Conservation (phyloP, 805 yeast genomes). For the Yarrowia sp. region DNA sequence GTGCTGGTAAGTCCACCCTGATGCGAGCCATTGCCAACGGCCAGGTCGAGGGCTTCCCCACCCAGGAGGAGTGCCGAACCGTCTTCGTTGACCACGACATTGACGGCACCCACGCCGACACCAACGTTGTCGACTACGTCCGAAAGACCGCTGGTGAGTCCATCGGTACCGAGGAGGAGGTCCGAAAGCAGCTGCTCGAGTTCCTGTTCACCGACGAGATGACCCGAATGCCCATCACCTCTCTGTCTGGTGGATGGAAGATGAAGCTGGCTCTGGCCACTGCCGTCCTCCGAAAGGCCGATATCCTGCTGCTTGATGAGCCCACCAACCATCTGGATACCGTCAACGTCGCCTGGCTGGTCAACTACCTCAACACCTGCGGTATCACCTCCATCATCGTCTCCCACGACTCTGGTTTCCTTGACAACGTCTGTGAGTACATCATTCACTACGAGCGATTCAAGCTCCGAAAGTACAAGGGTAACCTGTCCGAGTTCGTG, state of each 20-base stretch:
- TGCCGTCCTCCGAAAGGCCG: conserved; percentile 98
- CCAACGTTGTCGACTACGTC: conserved; percentile 91
- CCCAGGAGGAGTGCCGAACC: conserved; percentile 98
- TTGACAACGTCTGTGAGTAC: conserved; percentile 95
- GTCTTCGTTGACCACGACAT: conserved; percentile 99
- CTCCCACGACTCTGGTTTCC: conserved; percentile 99
- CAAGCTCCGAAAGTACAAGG: conserved; percentile 99
- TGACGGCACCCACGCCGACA: conserved; percentile 96
- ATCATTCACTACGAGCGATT: conserved; percentile 99
- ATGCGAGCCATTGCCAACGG: conserved; percentile 98
- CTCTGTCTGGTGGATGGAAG: conserved; percentile 99
- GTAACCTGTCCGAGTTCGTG: conserved; percentile 98
- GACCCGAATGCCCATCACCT: conserved; percentile 90
- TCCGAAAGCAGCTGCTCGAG: conserved; percentile 73
- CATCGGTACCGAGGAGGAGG: conserved; percentile 70
- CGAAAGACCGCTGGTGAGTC: conserved; percentile 74
- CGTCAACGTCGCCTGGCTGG: conserved; percentile 99
- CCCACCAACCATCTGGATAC: conserved; percentile 99
- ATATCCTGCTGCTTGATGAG: conserved; percentile 95
- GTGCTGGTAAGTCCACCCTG: conserved; percentile 99
- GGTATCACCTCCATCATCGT: conserved; percentile 98
- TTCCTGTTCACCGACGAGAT: conserved; percentile 93
- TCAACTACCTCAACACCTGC: conserved; percentile 97
- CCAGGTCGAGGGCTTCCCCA: conserved; percentile 99
- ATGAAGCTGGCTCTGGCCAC: conserved; percentile 99